Percentiles rank a stretch among this genome's conserved stretches.
Conservation (phyloP, 2,329 filamentous ascomycete species). For the Epicoccum nigrum region DNA sequence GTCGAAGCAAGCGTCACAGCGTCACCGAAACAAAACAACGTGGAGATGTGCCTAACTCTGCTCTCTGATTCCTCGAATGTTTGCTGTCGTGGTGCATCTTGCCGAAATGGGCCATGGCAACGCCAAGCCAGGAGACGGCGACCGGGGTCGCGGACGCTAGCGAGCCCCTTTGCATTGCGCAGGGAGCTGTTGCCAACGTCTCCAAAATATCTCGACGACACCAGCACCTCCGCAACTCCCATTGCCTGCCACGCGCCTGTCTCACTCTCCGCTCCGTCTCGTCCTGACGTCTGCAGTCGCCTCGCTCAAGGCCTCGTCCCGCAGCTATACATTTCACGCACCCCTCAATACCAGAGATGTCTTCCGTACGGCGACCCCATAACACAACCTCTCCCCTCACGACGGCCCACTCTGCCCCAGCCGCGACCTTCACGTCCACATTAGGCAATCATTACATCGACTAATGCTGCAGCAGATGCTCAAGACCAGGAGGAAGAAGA, state of each 20-base stretch:
- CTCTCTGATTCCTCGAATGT: neutral
- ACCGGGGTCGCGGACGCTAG: conserved; percentile 42
- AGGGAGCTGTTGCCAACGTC: conserved; percentile 48
- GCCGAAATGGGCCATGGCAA: conserved; percentile 27
- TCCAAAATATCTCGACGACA: conserved; percentile 49
- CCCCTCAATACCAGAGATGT: conserved; percentile 39
- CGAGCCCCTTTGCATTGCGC: conserved; percentile 49
- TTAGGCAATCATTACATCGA: conserved; percentile 25
- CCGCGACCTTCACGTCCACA: conserved; percentile 19
- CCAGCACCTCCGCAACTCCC: conserved; percentile 40
- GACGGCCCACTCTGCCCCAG: conserved; percentile 30
- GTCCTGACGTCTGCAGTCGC: conserved; percentile 27
- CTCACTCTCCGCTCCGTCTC: conserved; percentile 24
- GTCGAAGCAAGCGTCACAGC: neutral
- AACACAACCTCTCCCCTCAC: conserved; percentile 28
- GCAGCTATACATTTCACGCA: conserved; percentile 29
- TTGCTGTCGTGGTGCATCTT: conserved; percentile 16
- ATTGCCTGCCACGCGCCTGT: conserved; percentile 28
- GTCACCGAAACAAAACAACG: neutral
- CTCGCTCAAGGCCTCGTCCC: conserved; percentile 27
- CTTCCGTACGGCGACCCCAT: conserved; percentile 44
- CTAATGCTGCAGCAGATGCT: conserved; percentile 52
- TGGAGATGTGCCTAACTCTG: neutral
- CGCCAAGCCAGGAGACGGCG: conserved; percentile 40
- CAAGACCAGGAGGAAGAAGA: conserved; percentile 99